These are phyloP conservation scores for Cryptococcus hybrid DNA, from an alignment of 1,284 basidiomycete genomes.

Conservation along the genomic window DNA sequence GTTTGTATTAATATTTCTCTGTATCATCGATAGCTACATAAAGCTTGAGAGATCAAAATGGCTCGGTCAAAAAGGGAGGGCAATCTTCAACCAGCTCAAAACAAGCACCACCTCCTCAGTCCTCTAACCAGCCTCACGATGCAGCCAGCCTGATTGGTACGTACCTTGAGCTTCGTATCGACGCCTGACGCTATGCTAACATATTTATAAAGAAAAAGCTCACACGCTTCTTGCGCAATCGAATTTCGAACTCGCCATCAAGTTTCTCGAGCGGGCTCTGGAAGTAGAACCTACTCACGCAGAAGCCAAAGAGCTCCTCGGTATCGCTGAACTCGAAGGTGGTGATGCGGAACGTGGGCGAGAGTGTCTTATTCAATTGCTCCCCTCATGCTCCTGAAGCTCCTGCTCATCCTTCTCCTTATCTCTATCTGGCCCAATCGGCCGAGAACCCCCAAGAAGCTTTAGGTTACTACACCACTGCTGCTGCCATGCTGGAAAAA, in stretches of 20 bases:
- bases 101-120: no score
- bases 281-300: constrained; percentile 64
- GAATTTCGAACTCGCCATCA: constrained; percentile 75
- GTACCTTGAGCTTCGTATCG: background rate
- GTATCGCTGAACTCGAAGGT: constrained; percentile 70
- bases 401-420: constrained; percentile 66
- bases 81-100: no score
- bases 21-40: no score
- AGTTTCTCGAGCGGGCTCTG: constrained; percentile 68
- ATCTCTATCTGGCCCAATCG: constrained; percentile 88
- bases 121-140: constrained; percentile 9
- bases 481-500: constrained; percentile 68
- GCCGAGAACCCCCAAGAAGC: constrained; percentile 68
- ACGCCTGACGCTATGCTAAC: background rate
- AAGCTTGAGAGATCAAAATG: no score
- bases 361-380: constrained; percentile 55
- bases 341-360: constrained; percentile 73
- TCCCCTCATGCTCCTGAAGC: constrained; percentile 59
- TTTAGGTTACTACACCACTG: constrained; percentile 75
- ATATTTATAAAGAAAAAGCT: constrained; percentile 50
- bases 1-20: no score
- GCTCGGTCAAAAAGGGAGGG: no score
- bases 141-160: constrained; percentile 27
- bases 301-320: constrained; percentile 76
- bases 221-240: constrained; percentile 75